Base-by-base conservation (phyloP, 192 early-diverging fungal genomes). In the Backusella sp. region DNA sequence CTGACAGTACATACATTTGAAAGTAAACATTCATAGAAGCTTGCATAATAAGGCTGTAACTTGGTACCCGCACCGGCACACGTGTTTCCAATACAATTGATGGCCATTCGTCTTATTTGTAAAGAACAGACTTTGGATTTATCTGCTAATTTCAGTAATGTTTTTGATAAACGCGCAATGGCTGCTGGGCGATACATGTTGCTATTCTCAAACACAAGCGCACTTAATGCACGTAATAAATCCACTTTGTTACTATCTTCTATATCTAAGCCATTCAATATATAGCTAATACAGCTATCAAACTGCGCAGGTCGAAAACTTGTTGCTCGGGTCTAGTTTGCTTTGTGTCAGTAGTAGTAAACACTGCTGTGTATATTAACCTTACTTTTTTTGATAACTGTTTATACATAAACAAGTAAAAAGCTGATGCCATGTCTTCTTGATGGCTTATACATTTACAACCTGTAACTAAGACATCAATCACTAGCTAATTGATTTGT, bases 41-140 rank as follows among this genome's bases (percentile, higher is more conserved):
- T 35, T 15, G 79, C 79, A 73, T 89, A 88, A 62, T 86, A 74
- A 6, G 65, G 39, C 15, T 83, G 78, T 42, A 84, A 73, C 28
- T 90, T 87, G 6, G 86, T 35, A 15, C 91, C 91, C 19, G 86
- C 88, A 34, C 86, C 87, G n/a, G 84, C 79, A 52, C 88, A 89
- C 21, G 88, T 34, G 69, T 92, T 93, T 23, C 89, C 90, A n/a
- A 94, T 67, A 74, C 91, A 91, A 69, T 86, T 88, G 72, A 94
- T 79, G 1, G 91, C 89, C 88, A 92, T 91, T 39, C 88, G 75
- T n/a, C 87, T 80, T 23, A 80, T 65, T 69, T 90, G 83, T 9
- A 82, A 65, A 1, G 81, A 76, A 62, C 59, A 76, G 21, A 68
- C 68, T 26, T 62, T 62, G 3, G 78, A 68, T 41, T 39, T 72